Percentiles rank a stretch among this genome's conserved stretches.
Conservation (phyloP, 495 filamentous ascomycete species). For the Margaritispora aquatica region DNA sequence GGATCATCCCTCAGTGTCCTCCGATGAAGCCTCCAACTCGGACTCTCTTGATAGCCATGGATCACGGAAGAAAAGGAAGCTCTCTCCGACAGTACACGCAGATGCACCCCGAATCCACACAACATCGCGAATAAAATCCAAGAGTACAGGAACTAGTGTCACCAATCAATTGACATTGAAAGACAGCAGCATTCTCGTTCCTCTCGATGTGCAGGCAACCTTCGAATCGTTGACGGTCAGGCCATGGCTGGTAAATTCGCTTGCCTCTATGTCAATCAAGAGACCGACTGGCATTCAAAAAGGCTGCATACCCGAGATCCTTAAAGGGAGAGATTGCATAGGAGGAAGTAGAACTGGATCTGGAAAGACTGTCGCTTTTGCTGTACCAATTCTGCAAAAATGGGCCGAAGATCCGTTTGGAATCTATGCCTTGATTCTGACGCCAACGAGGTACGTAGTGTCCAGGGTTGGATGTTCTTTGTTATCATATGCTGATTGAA, state of each 20-base stretch:
- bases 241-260: constrained; percentile 84
- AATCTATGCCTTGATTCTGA: constrained; percentile 84
- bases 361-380: constrained; percentile 98
- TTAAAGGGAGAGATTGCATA: constrained; percentile 88
- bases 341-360: constrained; percentile 92
- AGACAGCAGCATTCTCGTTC: constrained; percentile 26
- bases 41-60: constrained; percentile 35
- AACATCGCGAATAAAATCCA: constrained; percentile 39
- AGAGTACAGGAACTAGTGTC: not conserved
- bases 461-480: not conserved
- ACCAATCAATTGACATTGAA: constrained; percentile 3
- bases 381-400: constrained; percentile 84
- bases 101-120: constrained; percentile 17
- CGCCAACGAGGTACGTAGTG: constrained; percentile 63
- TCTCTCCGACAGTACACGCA: constrained; percentile 25
- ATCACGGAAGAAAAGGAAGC: constrained; percentile 43
- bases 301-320: constrained; percentile 82
- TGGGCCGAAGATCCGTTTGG: constrained; percentile 91
- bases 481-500: constrained; percentile 19
- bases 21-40: constrained; percentile 19
- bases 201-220: constrained; percentile 47
- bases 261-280: constrained; percentile 81
- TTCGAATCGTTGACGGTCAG: constrained; percentile 71
- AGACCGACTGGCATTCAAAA: constrained; percentile 88
- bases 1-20: not conserved